Percentiles rank a stretch among this genome's conserved stretches.
These are phyloP conservation scores for Dichotomopilus funicola DNA, from an alignment of 2,329 filamentous ascomycete species.

Conservation along the genomic window DNA sequence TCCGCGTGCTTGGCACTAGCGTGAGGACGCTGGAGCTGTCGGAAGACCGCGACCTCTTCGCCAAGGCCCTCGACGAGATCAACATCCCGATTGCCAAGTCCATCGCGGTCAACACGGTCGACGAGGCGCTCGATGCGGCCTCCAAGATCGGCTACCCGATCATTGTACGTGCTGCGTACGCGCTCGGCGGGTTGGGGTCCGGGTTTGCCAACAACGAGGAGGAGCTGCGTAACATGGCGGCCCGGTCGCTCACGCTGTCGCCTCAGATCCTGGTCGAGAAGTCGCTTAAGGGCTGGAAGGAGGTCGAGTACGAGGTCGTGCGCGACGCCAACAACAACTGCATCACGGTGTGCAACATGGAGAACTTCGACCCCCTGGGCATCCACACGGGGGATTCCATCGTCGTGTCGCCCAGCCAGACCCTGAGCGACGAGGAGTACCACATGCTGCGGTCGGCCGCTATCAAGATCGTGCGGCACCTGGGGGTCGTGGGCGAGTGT, in stretches of 20 bases:
- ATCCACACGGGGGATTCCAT: constrained; percentile 99
- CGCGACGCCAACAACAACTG: constrained; percentile 97
- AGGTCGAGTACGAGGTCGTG: constrained; percentile 97
- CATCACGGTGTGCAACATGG: constrained; percentile 98
- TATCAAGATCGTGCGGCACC: constrained; percentile 96
- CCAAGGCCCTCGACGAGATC: constrained; percentile 93
- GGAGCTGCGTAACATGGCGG: constrained; percentile 88
- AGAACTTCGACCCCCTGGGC: constrained; percentile 96
- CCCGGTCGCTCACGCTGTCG: constrained; percentile 84
- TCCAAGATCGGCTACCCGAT: constrained; percentile 89
- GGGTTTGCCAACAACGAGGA: constrained; percentile 93
- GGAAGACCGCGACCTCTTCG: constrained; percentile 93
- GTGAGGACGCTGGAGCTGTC: constrained; percentile 89
- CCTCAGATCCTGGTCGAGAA: constrained; percentile 98
- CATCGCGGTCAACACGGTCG: constrained; percentile 83
- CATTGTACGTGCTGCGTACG: constrained; percentile 95
- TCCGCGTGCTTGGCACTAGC: constrained; percentile 92
- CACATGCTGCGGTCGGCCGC: constrained; percentile 97
- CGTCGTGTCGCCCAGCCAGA: constrained; percentile 94
- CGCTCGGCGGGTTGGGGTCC: constrained; percentile 89
- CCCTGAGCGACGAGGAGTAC: constrained; percentile 95
- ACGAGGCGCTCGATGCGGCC: constrained; percentile 85
- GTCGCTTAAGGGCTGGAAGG: constrained; percentile 98
- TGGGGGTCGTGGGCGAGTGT: constrained; percentile 96
- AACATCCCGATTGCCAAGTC: constrained; percentile 96